phyloP scores from a whole-genome alignment of 2,329 filamentous ascomycete genomes.

The Paecilomyces fulvus region DNA sequence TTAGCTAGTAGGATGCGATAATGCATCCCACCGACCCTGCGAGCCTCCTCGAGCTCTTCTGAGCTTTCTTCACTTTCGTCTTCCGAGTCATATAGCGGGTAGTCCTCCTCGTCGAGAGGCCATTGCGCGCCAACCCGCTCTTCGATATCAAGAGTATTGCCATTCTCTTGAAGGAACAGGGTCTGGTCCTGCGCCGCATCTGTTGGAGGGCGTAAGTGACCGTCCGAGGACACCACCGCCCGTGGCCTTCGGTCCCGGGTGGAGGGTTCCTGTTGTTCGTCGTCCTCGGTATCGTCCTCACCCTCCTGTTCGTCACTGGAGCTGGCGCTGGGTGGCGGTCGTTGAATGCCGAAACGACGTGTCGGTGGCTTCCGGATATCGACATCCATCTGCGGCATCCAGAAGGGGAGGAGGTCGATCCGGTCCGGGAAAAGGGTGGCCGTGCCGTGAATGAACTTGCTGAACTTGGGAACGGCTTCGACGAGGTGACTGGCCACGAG shows the following conservation, averaged over 20 bases:
- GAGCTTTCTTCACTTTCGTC: conserved; percentile 64
- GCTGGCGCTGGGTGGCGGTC: conserved; percentile 64
- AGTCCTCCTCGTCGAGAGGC: conserved; percentile 57
- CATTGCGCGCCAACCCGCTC: conserved; percentile 64
- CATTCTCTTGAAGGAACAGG: conserved; percentile 39
- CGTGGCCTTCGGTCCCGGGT: background rate
- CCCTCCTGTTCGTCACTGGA: conserved; percentile 65
- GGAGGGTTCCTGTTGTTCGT: conserved; percentile 32
- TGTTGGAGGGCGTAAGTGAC: conserved; percentile 1
- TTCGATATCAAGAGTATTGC: conserved; percentile 62
- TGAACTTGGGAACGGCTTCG: conserved; percentile 98
- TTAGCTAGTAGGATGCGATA: conserved; percentile 59
- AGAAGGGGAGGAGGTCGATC: conserved; percentile 88
- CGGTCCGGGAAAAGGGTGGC: conserved; percentile 77
- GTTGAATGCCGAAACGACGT: conserved; percentile 83
- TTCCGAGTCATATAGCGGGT: conserved; percentile 83
- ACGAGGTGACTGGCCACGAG: conserved; percentile 89
- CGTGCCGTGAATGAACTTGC: conserved; percentile 95
- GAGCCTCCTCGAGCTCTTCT: conserved; percentile 69
- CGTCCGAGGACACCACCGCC: background rate
- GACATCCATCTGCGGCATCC: conserved; percentile 97
- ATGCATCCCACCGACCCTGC: conserved; percentile 64
- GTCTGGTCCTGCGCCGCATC: conserved; percentile 3
- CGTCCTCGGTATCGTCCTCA: conserved; percentile 61
- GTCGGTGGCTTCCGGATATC: conserved; percentile 91